These are phyloP conservation scores for Parietaria judaica DNA, from an alignment of 306 rosid species.

Conservation along the genomic window DNA sequence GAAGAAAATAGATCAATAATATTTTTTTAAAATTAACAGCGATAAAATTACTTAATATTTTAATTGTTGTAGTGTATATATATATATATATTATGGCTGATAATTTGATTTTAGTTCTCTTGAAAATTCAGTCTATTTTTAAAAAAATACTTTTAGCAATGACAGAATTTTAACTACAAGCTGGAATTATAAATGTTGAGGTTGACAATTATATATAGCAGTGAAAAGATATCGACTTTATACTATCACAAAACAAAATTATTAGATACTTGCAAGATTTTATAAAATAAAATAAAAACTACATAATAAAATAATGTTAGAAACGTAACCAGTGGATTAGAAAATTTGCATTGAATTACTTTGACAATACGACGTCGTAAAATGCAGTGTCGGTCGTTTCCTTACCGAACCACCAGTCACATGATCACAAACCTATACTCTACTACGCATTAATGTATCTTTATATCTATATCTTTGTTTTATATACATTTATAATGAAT, in stretches of 20 bases:
- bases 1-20: no score
- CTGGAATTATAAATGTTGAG: no score
- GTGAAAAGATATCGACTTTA: no score
- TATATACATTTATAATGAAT: neutral
- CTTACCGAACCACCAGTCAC: conserved; percentile 19
- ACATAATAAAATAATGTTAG: neutral
- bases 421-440: neutral
- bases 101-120: no score
- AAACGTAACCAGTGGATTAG: neutral
- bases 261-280: no score
- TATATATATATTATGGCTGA: neutral
- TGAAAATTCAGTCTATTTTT: no score
- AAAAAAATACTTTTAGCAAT: no score
- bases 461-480: neutral
- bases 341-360: neutral
- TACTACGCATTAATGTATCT: neutral
- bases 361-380: conserved; percentile 18
- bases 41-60: no score
- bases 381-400: conserved; percentile 19
- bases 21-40: no score
- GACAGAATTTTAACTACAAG: no score
- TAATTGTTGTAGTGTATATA: neutral
- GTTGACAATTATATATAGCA: no score
- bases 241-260: no score
- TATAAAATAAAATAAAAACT: neutral